Base-by-base conservation (phyloP, 495 filamentous ascomycete genomes). In the Aspergillus biplanus region DNA sequence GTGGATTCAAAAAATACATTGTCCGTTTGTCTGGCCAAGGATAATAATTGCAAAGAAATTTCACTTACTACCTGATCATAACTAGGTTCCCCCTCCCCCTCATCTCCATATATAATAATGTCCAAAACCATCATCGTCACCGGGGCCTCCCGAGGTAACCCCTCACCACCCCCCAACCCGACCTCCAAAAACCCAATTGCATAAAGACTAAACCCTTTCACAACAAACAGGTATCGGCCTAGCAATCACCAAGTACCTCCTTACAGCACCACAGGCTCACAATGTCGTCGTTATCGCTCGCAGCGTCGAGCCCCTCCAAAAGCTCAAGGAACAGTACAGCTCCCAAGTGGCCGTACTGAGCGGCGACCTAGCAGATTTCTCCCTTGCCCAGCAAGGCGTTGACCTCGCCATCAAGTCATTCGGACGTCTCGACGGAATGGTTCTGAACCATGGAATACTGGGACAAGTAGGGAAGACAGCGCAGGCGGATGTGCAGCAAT, bases 371-470 rank as follows among this genome's bases (percentile, higher is more conserved):
- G 78, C 84, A 7, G 87, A 92, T 66, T 75, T 85, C 16, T 82
- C 85, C 32, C 78, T 90, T 34, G 86, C 85, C 3, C 72, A 81
- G 13, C 82, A 83, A 69, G 85, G 85, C 3, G 85, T 90, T 11
- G 82, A 89, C 4, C 76, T 86, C 7, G 86, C 92, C 0, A 55
- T 90, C 6, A 76, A 82, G 33, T 71, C 79, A 0, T 97, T 92
- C 69, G 86, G 87, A n/a, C 79, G 75, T 33, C 76, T 98, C 7
- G 92, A 99, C 69, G 89, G 89, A 0, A 70, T 99, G 48, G 86
- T 97, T 18, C 75, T 99, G 46, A 97, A 97, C 71, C 95, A 99
- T 71, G 93, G 92, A 4, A 81, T 88, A 7, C 74, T 99, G 39
- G 83, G 86, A 18, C 92, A 93, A 16, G 89, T 97, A n/a, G 85